These are phyloP conservation scores for Dysphania ambrosioides DNA, from an alignment of 148 eudicot genomes.

Conservation along the genomic window DNA sequence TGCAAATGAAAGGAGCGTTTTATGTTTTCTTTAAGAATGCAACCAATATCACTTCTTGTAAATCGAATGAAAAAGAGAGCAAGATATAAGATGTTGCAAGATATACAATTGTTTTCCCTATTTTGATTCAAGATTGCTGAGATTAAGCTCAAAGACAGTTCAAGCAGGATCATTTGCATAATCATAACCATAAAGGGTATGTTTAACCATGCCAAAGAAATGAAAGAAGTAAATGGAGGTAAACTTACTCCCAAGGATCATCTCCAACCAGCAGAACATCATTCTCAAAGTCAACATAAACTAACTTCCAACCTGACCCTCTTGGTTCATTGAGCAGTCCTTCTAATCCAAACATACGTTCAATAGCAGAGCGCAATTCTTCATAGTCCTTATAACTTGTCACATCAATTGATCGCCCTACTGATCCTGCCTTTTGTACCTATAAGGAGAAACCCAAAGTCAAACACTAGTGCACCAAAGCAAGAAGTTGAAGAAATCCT, in stretches of 20 bases:
- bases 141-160: background rate
- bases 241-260: slow-evolving; percentile 98
- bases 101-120: background rate
- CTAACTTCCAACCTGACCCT: slow-evolving; percentile 86
- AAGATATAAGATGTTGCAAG: no score
- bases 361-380: slow-evolving; percentile 72
- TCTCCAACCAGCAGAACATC: slow-evolving; percentile 95
- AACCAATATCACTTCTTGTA: background rate
- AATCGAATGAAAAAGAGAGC: no score
- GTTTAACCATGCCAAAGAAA: background rate
- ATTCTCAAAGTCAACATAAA: slow-evolving; percentile 89
- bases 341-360: slow-evolving; percentile 87
- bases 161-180: background rate
- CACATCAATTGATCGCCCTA: slow-evolving; percentile 96
- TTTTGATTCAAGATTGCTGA: background rate
- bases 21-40: background rate
- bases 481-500: background rate
- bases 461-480: background rate
- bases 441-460: slow-evolving; percentile 26
- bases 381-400: slow-evolving; percentile 76
- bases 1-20: background rate
- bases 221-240: background rate
- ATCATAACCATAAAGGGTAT: background rate
- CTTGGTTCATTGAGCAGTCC: slow-evolving; percentile 69
- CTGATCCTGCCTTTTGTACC: slow-evolving; percentile 98